phyloP scores from a whole-genome alignment of 768 basidiomycete genomes.

The Hypsizygus marmoreus region DNA sequence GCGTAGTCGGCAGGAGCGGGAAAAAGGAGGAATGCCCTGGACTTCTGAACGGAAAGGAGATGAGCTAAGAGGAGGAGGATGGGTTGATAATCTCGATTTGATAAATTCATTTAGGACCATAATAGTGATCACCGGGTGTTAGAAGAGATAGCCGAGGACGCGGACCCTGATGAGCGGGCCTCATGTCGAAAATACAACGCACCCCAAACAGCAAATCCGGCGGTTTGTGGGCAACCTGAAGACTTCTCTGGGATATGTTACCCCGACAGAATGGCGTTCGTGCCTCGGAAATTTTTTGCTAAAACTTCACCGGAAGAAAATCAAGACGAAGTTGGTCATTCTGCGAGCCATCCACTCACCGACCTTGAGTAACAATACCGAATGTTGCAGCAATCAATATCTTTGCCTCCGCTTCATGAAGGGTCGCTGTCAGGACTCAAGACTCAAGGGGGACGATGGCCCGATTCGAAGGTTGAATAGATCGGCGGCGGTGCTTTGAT shows the following conservation, averaged over 20 bases:
- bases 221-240: slow-evolving; percentile 5
- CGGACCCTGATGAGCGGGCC: not conserved
- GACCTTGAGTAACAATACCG: no score
- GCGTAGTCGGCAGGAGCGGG: slow-evolving; percentile 2
- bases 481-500: no score
- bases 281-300: not conserved
- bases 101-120: slow-evolving; percentile 2
- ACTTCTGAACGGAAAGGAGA: not conserved
- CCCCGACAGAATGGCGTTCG: not conserved
- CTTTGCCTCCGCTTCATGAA: no score
- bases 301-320: no score
- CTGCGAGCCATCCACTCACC: no score
- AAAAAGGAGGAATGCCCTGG: slow-evolving; percentile 1
- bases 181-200: slow-evolving; percentile 1
- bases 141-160: not conserved
- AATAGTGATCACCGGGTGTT: slow-evolving; percentile 2
- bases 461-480: no score
- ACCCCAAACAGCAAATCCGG: slow-evolving; percentile 5
- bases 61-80: no score
- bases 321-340: no score
- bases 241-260: not conserved
- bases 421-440: no score
- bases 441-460: no score
- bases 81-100: slow-evolving; percentile 7
- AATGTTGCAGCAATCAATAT: no score